A percentile compares a stretch with the other conserved stretches of the same genome.
Evolutionary conservation across 495 filamentous ascomycete species (phyloP).

Genomic region (Letharia columbiana): DNA sequence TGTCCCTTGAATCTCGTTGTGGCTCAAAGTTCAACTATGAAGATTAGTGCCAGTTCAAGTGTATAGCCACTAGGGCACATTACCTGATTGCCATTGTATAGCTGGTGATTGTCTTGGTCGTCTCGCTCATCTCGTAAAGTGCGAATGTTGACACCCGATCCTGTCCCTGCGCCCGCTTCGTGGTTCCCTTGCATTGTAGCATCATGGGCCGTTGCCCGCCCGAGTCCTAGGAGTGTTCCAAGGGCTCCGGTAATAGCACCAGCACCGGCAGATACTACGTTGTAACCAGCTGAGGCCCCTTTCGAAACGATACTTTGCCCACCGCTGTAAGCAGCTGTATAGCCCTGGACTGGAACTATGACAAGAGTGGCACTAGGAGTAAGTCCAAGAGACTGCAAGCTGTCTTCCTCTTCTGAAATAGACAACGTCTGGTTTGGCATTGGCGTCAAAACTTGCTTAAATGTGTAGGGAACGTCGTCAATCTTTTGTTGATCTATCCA

Average conservation of each 20-base stretch:
- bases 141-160: slow-evolving; percentile 38
- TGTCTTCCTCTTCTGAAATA: slow-evolving; percentile 61
- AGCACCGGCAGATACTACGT: slow-evolving; percentile 28
- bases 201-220: slow-evolving; percentile 22
- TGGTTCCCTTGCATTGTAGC: neutral
- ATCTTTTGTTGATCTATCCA: slow-evolving; percentile 61
- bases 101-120: slow-evolving; percentile 48
- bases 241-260: slow-evolving; percentile 43
- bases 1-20: slow-evolving; percentile 49
- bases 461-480: slow-evolving; percentile 58
- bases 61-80: slow-evolving; percentile 23
- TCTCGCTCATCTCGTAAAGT: slow-evolving; percentile 50
- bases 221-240: slow-evolving; percentile 48
- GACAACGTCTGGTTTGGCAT: slow-evolving; percentile 64
- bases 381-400: slow-evolving; percentile 57
- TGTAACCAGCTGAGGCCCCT: slow-evolving; percentile 37
- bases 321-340: slow-evolving; percentile 50
- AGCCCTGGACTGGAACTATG: slow-evolving; percentile 59
- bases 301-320: slow-evolving; percentile 37
- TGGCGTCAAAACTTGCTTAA: slow-evolving; percentile 78
- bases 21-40: slow-evolving; percentile 67
- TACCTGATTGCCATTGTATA: slow-evolving; percentile 89
- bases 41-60: slow-evolving; percentile 1
- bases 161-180: slow-evolving; percentile 22
- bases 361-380: slow-evolving; percentile 75